Conservation (phyloP, 176 grass and related monocot species). For the Cenchrus fungigraminus region DNA sequence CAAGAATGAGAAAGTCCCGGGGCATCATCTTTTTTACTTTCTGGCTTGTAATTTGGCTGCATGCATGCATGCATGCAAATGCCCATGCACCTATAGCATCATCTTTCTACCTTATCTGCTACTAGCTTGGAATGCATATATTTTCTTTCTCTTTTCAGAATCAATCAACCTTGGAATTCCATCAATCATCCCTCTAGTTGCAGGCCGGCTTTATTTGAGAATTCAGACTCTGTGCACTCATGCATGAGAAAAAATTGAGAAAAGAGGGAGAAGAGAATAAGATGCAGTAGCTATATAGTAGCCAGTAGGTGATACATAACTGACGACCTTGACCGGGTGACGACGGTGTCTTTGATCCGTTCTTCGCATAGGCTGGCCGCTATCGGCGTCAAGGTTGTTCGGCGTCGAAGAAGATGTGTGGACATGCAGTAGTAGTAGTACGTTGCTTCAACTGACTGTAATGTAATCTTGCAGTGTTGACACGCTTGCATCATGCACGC, state of each 20-base stretch:
- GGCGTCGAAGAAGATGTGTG: conserved; percentile 36
- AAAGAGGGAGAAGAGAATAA: neutral
- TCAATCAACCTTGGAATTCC: neutral
- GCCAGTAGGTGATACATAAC: neutral
- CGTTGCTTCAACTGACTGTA: conserved; percentile 33
- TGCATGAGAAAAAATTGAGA: neutral
- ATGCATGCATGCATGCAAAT: neutral
- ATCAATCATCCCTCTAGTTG: neutral
- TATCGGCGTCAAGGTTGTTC: conserved; percentile 39
- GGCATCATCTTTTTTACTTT: conserved; percentile 17
- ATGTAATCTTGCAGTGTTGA: neutral
- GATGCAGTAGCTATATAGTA: neutral
- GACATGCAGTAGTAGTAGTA: no score
- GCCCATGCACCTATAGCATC: conserved; percentile 1
- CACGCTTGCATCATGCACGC: neutral
- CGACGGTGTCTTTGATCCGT: neutral
- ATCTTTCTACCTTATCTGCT: neutral
- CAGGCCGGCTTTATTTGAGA: neutral
- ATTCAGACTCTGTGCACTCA: neutral
- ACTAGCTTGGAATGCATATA: neutral
- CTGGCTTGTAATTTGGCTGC: conserved; percentile 3
- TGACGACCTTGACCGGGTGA: conserved; percentile 39
- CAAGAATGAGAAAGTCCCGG: neutral
- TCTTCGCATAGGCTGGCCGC: neutral
- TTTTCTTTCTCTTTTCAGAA: neutral